Evolutionary conservation across 2,329 filamentous ascomycete species (phyloP), one percentile per base, ranked within the genome.

Genomic region (Alternaria arbusti): DNA sequence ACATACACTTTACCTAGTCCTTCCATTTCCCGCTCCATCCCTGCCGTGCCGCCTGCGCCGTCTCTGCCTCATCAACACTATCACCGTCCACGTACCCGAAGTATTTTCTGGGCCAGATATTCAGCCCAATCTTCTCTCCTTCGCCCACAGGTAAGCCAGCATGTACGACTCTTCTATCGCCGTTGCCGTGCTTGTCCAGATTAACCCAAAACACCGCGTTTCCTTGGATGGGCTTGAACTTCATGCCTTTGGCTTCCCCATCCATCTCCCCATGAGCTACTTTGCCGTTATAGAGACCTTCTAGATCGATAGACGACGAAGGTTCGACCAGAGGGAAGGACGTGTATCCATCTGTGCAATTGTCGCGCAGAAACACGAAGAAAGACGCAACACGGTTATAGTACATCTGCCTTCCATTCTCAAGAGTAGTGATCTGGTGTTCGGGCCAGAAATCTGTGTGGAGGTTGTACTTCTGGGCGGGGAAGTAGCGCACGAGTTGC

Each of bases 131-230:
- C 79, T 89, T 89, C 57, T 80, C 81, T 9, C 87, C 87, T 47
- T 77, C 79, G 25, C 77, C 74, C 0, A 89, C 86, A 11, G 87
- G 86, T 70, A 87, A 80, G 12, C 86, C 86, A 54, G 86, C 86
- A 81, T 89, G 87, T 76, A 86, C 84, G 15, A 86, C 84, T 52
- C 70, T 65, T 44, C 67, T 17, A 63, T 73, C 70, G 7, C 71
- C 70, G 3, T 45, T 55, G 13, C 70, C 70, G 72, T 87, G 83
- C 66, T 82, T 79, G 57, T 83, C 79, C 58, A 88, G 76, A 77
- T 89, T 89, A 73, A 85, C 83, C 87, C 87, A 89, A 59, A 87
- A 89, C 1, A 89, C 81, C 7, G 86, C 87, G 79, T 85, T 86
- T 1, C 86, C 85, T 64, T 81, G 81, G 50, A 84, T 82, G 0